Evolutionary conservation across 306 rosid genomes (phyloP), one percentile per base, ranked within the genome.

Genomic region (Pyrus betulifolia): DNA sequence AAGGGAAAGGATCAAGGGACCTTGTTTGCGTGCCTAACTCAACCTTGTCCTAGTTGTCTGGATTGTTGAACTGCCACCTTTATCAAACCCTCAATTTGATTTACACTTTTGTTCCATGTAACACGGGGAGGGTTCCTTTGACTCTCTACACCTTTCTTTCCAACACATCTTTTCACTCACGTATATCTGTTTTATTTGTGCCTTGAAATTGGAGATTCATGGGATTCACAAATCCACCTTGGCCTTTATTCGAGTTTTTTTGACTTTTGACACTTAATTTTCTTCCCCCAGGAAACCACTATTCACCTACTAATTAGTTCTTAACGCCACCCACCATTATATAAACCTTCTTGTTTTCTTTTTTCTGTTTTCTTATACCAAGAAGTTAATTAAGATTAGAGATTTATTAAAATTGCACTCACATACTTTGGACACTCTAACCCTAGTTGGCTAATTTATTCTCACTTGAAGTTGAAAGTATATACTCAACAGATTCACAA

Each of bases 91-190:
- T n/a, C 13, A 21, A 30, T 31, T 44, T 21, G 78, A 64, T 31
- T 40, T 49, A 40, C 42, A 22, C 69, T 63, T 69, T 78, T 78
- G 65, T 63, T 81, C 80, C 80, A 81, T 70, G 79, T 75, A 25
- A 75, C 63, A 68, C 73, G 75, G 79, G 82, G 54, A 67, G 79
- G 71, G 80, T 44, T 75, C 66, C 65, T 81, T 81, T 81, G 84
- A 80, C 84, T 63, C 35, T 35, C 35, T 35, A n/a, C 11, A 9
- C 62, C 66, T 63, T 70, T 78, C 57, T 69, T 75, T 52, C 33
- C 45, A 80, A 49, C 60, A 66, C 84, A 70, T 68, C 63, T 70
- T 63, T 75, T 70, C 65, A 75, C 72, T 60, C 78, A 62, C 51
- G n/a, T 11, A n/a, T 40, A 18, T 79, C 72, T 75, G 80, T 75